Evolutionary conservation across 2,329 filamentous ascomycete genomes (phyloP), one percentile per base, ranked within the genome.

Genomic region (Capronia americana): DNA sequence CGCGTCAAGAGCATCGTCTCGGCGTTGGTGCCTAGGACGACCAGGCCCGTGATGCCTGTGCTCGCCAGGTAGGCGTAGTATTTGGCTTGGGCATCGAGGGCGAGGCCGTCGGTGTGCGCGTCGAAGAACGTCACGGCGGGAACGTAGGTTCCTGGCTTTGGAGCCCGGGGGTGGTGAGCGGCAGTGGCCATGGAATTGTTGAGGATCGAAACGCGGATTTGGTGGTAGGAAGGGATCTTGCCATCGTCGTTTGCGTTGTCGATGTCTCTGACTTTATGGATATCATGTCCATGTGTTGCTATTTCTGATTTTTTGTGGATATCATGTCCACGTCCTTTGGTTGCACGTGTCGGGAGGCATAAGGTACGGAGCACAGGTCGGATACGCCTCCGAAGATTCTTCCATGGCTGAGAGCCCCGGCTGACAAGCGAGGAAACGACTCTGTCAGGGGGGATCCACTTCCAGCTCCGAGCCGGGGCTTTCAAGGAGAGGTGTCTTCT

Each of bases 1-100:
- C 85, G 84, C 8, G 85, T 87, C 50, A 86, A 75, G 8, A 86
- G 82, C 74, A 85, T 85, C 7, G 84, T 80, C 73, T 86, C 84
- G 3, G 84, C 82, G 73, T 86, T 86, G 54, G 84, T 85, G 54
- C 84, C 84, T 55, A 86, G 79, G 61, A 85, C 80, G 32, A 86
- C 82, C 28, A 86, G 78, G 5, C 85, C 84, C 0, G 81, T 77
- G 3, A 86, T 78, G 3, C 83, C 82, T 1, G 81, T 82, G 44
- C 72, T 74, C 8, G 83, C 79, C 14, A 86, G 81, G 70, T 86
- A 83, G 23, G 78, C 66, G 72, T 80, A 86, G 77, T 85, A 86
- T 74, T 81, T 79, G 56, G 77, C 75, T 71, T 86, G 84, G 1
- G 82, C 73, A 3, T 74, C 76, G 32, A 83, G 74, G 71, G 85